phyloP scores from a whole-genome alignment of 768 basidiomycete species.

The Phylloporus scabripes region DNA sequence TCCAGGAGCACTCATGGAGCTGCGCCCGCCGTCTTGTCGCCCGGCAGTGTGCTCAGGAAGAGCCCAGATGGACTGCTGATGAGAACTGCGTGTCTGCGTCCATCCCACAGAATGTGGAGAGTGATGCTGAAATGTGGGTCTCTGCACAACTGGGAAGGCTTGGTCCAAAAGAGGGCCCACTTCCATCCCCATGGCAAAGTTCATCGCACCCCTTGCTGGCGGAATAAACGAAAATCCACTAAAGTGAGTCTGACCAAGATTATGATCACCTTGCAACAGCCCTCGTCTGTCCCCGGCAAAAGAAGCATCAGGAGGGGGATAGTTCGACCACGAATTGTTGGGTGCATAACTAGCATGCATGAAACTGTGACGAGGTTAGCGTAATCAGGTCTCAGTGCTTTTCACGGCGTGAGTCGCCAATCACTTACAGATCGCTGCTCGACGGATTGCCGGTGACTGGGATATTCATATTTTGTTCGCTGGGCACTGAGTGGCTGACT shows the following conservation, averaged over 20 bases:
- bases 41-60: slow-evolving; percentile 1
- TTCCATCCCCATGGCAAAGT: background rate
- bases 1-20: background rate
- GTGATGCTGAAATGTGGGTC: background rate
- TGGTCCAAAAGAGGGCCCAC: slow-evolving; percentile 1
- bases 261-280: background rate
- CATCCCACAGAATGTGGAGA: background rate
- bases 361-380: background rate
- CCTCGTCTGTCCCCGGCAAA: background rate
- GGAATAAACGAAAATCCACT: background rate
- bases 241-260: background rate
- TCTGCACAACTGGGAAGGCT: background rate
- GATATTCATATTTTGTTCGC: background rate
- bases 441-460: background rate
- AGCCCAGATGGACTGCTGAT: slow-evolving; percentile 3
- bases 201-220: background rate
- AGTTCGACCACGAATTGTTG: slow-evolving; percentile 3
- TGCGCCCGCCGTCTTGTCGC: background rate
- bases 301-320: background rate
- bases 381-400: slow-evolving; percentile 9
- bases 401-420: background rate
- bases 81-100: background rate
- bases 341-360: background rate
- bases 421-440: background rate
- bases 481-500: background rate